A percentile compares a stretch with the other conserved stretches of the same genome.
These are phyloP conservation scores for Blastobotrys parvus DNA, from an alignment of 805 yeast genomes.

Conservation along the genomic window DNA sequence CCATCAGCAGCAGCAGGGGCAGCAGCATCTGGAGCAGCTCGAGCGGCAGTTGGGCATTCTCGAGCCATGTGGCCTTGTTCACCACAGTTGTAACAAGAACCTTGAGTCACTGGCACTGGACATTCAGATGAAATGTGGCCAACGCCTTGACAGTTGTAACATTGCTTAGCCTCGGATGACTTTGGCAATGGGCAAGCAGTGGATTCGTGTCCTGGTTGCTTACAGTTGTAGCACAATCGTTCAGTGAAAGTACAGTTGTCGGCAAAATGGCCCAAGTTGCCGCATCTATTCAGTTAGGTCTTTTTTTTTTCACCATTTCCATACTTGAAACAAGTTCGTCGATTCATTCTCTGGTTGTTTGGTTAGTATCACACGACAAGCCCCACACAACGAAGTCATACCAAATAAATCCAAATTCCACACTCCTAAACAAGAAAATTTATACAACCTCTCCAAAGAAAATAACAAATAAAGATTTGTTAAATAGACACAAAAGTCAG, in stretches of 20 bases:
- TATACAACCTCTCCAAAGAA: too few relatives aligned
- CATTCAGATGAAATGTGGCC: constrained; percentile 87
- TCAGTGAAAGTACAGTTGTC: constrained; percentile 75
- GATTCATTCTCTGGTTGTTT: not conserved
- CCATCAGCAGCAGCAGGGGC: too few relatives aligned
- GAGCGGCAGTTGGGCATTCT: constrained; percentile 39
- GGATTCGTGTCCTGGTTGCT: constrained; percentile 77
- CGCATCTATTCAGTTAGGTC: constrained; percentile 51
- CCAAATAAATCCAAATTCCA: too few relatives aligned
- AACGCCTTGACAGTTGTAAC: constrained; percentile 82
- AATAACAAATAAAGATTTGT: too few relatives aligned
- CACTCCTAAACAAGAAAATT: too few relatives aligned
- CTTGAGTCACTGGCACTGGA: constrained; percentile 46
- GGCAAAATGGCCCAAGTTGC: constrained; percentile 86
- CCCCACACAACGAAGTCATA: too few relatives aligned
- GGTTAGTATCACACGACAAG: too few relatives aligned
- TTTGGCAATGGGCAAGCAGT: constrained; percentile 82
- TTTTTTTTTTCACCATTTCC: not conserved
- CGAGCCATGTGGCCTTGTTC: constrained; percentile 77
- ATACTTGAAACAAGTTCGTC: constrained; percentile 10
- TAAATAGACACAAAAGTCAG: too few relatives aligned
- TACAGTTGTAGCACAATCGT: constrained; percentile 89
- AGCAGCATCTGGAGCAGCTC: constrained; percentile 10
- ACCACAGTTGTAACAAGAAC: constrained; percentile 71
- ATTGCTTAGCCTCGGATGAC: constrained; percentile 72